Base-by-base conservation (phyloP, 192 early-diverging fungal species). In the Backusella tarrabulga region DNA sequence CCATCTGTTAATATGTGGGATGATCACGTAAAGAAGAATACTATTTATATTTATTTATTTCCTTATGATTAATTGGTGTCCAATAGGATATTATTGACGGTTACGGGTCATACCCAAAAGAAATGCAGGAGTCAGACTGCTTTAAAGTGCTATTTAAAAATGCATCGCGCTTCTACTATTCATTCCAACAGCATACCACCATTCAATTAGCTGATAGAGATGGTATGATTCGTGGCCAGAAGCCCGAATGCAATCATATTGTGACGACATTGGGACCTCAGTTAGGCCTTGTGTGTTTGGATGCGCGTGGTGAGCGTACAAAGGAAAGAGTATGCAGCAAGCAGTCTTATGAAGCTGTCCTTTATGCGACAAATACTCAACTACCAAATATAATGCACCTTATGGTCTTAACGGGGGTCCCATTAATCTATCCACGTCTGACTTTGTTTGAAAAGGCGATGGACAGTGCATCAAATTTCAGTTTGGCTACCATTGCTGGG, bases 171-270 rank as follows among this genome's bases (percentile, higher is more conserved):
- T 93, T 92, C 83, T 95, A 93, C 85, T 85, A 90, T 54, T 83
- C 94, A 67, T 96, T 92, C 86, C 95, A 96, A 84, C 91, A 90
- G 4, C 93, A 94, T 77, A 87, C 91, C 19, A 93, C 85, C 41
- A 77, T 87, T 67, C 67, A 81, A 46, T 74, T 83, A 66, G 85
- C 89, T 21, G 42, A 34, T 4, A 32, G 36, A n/a, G 46, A 78
- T 38, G 77, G 71, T 2, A 73, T 78, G 77, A 87, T 78, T 83
- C 71, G 68, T 23, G 77, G 77, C 9, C 66, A 44, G 34, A 32
- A 67, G 15, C 56, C 77, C 0, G 42, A 71, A 4, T 78, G 77
- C 11, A 89, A 89, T 83, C 84, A 75, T 36, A 89, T 86, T 77
- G 79, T 94, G 67, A 87, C 88, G 68, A 88, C 88, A 74, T 78